Percentiles rank a stretch among this genome's conserved stretches.
phyloP scores from a whole-genome alignment of 2,329 filamentous ascomycete species.

The Byssothecium circinans region DNA sequence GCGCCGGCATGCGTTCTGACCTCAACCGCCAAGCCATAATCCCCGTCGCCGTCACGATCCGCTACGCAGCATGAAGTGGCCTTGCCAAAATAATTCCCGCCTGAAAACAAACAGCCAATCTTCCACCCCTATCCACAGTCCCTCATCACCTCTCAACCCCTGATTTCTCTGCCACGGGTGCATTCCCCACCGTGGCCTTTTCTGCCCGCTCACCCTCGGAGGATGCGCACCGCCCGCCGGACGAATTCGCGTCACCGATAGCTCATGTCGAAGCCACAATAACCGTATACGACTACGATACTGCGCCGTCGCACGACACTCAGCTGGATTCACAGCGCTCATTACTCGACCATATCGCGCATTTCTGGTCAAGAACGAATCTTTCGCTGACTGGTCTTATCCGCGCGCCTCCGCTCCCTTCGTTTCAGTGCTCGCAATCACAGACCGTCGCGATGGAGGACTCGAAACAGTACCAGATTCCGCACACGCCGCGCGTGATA shows the following conservation, averaged over 20 bases:
- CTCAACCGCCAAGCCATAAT: slow-evolving; percentile 25
- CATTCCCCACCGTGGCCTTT: slow-evolving; percentile 39
- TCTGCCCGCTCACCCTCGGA: slow-evolving; percentile 23
- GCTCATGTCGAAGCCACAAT: slow-evolving; percentile 29
- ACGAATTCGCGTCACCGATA: slow-evolving; percentile 34
- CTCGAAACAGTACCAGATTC: slow-evolving; percentile 62
- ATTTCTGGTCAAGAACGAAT: slow-evolving; percentile 28
- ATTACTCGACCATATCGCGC: slow-evolving; percentile 28
- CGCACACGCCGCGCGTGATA: slow-evolving; percentile 82
- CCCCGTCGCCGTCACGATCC: slow-evolving; percentile 19
- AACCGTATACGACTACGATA: slow-evolving; percentile 3
- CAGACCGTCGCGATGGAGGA: slow-evolving; percentile 38
- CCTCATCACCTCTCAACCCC: slow-evolving; percentile 5
- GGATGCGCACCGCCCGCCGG: slow-evolving; percentile 36
- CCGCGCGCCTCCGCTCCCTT: slow-evolving; percentile 59
- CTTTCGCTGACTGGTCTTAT: slow-evolving; percentile 59
- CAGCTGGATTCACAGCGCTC: slow-evolving; percentile 10
- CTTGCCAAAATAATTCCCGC: slow-evolving; percentile 3
- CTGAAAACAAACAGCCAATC: slow-evolving; percentile 21
- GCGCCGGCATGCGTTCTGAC: slow-evolving; percentile 24
- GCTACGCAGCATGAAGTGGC: slow-evolving; percentile 13
- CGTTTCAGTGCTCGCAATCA: slow-evolving; percentile 48
- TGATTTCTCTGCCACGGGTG: slow-evolving; percentile 25
- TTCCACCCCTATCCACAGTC: slow-evolving; percentile 17
- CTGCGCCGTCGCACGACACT: slow-evolving; percentile 4